Evolutionary conservation across 208 protist species (phyloP), one percentile per base, ranked within the genome.

Genomic region (Leptomonas pyrrhocoris): DNA sequence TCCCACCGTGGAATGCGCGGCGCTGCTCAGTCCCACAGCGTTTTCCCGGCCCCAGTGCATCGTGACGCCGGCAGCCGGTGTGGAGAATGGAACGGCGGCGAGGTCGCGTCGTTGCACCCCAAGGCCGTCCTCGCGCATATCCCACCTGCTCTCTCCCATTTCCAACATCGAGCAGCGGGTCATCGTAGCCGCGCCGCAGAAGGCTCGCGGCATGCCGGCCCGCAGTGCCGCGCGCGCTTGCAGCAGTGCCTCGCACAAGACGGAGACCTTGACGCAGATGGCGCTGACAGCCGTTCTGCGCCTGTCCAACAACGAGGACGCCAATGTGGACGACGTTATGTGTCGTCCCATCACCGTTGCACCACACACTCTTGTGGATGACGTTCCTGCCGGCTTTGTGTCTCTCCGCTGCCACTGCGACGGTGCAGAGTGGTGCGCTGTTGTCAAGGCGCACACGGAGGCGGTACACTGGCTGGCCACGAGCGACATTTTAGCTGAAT

Each of bases 371-470:
- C 7, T 7, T 5, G 54, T 8, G 31, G 70, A 76, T 6, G 46
- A 69, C 19, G 21, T 36, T 2, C 13, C 40, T 0, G 34, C 55
- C 7, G 15, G 34, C 31, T 42, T 57, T n/a, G 43, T 54, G 36
- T 21, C 38, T 11, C 70, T 77, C 27, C 36, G 53, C 25, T 43
- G 51, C 28, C 55, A 59, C 21, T 60, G 56, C 56, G 27, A 43
- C 18, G 71, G 71, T 2, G 30, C 71, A 8, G 30, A 57, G 16
- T 77, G 71, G 71, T 77, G 62, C 43, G 62, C 53, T 30, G 63
- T 77, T 0, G 45, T 77, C 2, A 36, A 31, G 3, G 71, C 43
- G 19, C 53, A 77, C 56, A 48, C 48, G 18, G 62, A 77, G 31
- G 61, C 43, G 0, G 55, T 77, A 28, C 71, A 77, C 40, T 59